Base-by-base conservation (phyloP, 768 basidiomycete species). In the Podaxis carcinomalis region DNA sequence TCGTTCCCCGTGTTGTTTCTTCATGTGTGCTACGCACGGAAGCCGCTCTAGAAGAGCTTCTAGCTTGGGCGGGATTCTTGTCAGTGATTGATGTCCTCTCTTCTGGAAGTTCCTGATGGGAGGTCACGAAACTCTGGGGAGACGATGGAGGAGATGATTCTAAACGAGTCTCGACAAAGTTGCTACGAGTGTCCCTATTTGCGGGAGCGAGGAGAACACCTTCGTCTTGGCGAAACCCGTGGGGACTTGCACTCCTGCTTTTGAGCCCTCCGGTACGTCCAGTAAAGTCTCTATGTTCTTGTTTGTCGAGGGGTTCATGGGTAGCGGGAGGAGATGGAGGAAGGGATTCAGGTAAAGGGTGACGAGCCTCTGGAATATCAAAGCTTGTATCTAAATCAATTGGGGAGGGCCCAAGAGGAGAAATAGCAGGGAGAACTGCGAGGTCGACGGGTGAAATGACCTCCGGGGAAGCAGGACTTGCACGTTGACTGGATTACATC, bases 401-500 rank as follows among this genome's bases (percentile, higher is more conserved):
- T 0, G 75, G 74, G 0, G 73, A 75, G 3, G 70, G 60, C 1
- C 68, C 65, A 7, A 77, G 64, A 9, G 77, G 76, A 4, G 75
- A 75, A 21, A 76, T 69, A 1, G 57, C 42, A 0, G 76, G 75
- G 7, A 79, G 65, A 5, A 66, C 55, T 2, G 67, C 71, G 6
- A 79, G 69, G n/a, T 70, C 76, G 27, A 69, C 53, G 0, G 76
- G 77, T 9, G 77, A 77, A 19, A 57, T 57, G 11, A 77, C 72
- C 14, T 73, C 71, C 0, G 75, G 77, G 6, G 75, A 75, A 32
- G 46, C 63, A 25, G 63, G 67, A 63, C 63, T 66, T 23, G 53
- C 49, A 47, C 64, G 68, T 58, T 66, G 66, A 54, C 68, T 70
- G 50, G 28, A 55, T 11, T 21, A 36, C 10, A 44, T 7, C 9